Evolutionary conservation across 208 protist species (phyloP), one percentile per base, ranked within the genome.

Genomic region (Acanthamoeba castellanii): DNA sequence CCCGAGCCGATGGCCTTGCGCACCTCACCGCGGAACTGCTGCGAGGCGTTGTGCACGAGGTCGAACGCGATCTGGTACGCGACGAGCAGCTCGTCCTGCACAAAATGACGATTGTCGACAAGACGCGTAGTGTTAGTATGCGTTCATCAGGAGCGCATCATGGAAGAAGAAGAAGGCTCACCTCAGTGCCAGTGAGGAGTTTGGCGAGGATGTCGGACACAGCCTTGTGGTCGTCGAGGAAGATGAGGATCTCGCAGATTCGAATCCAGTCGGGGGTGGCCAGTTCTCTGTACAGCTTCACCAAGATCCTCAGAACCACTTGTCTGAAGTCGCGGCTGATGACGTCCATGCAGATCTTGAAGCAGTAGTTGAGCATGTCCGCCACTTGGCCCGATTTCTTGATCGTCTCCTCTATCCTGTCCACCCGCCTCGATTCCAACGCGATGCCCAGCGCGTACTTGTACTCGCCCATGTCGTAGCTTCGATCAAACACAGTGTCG

Each of bases 291-390:
- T 99, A 99, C 52, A 99, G 95, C 30, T 97, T 95, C 14, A 98
- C 97, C 18, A 99, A 96, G 14, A 99, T 93, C 34, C 95, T 94
- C 37, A 99, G 97, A 92, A 99, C 98, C 66, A 98, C 32, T 27
- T 96, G 42, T n/a, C 96, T 74, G 90, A 97, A 97, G 57, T 97
- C 94, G 50, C 98, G 97, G 68, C 98, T 98, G 20, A 94, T 97
- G 94, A 99, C 95, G 45, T 98, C 97, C 95, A 98, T 98, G 13
- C 97, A 97, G 70, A 98, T 96, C 82, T 98, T 94, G 96, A 99
- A 98, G 72, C 98, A 98, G 95, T 99, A 99, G 93, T 98, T 98
- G 20, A 99, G 96, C 95, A 99, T 98, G 18, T 59, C 70, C n/a
- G 42, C 6, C 16, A 96, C 70, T 84, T 96, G 95, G 59, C 68